Percentiles rank a stretch among this genome's conserved stretches.
These are phyloP conservation scores for Megacollybia platyphylla DNA, from an alignment of 1,284 basidiomycete genomes.

Conservation along the genomic window DNA sequence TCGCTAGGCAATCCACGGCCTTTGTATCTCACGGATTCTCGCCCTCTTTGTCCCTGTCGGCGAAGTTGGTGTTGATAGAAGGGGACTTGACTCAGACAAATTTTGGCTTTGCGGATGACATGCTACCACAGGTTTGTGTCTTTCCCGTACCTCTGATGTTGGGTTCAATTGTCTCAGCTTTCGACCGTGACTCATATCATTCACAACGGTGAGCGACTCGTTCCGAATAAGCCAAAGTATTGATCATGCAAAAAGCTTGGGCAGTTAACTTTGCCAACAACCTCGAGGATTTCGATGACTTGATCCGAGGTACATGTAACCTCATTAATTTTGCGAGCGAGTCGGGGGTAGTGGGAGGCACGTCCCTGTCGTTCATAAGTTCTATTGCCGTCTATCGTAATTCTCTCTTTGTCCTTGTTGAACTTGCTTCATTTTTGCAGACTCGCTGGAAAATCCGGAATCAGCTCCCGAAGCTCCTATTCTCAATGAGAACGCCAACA, in stretches of 20 bases:
- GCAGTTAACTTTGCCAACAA: too few relatives aligned
- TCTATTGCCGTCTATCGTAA: too few relatives aligned
- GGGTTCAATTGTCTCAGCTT: too few relatives aligned
- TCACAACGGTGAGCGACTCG: too few relatives aligned
- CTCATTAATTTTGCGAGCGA: conserved; percentile 19
- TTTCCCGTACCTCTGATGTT: too few relatives aligned
- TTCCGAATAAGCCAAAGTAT: too few relatives aligned
- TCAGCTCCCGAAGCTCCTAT: conserved; percentile 4
- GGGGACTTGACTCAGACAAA: conserved; percentile 6
- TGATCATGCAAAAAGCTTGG: too few relatives aligned
- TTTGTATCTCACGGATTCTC: conserved; percentile 10
- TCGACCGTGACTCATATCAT: too few relatives aligned
- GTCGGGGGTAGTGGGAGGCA: conserved; percentile 11
- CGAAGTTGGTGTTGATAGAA: conserved; percentile 10
- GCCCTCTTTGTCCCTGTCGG: conserved; percentile 5
- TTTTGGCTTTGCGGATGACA: conserved; percentile 7
- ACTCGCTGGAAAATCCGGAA: conserved; percentile 7
- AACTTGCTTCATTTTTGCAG: too few relatives aligned
- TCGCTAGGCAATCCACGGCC: conserved; percentile 7
- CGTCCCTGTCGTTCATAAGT: too few relatives aligned
- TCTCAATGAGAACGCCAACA: neutral
- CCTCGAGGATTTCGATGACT: conserved; percentile 16
- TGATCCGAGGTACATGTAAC: conserved; percentile 19
- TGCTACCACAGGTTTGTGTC: conserved; percentile 7
- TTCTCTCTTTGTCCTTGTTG: neutral